Base-by-base conservation (phyloP, 352 stramenopile species). In the Phytophthora citricola region DNA sequence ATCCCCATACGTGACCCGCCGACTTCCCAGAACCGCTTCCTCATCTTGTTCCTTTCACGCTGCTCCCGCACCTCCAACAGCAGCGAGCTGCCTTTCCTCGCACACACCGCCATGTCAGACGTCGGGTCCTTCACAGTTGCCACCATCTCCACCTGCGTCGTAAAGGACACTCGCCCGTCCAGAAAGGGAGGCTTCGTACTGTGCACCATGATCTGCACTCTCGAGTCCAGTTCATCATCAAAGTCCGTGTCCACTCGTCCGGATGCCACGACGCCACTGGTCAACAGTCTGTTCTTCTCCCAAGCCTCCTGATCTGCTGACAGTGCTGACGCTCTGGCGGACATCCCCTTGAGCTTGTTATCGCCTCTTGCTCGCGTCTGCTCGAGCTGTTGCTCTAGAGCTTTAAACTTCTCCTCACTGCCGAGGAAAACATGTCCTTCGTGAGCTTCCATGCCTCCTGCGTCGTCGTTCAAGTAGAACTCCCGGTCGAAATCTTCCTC, bases 21-120 rank as follows among this genome's bases (percentile, higher is more conserved):
- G 7, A 99, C 64, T 67, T 99, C 97, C 98, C 98, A 99, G 78
- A 99, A 99, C 20, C 97, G 89, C 79, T 99, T 95, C 43, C 97
- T 85, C 94, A 99, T 99, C 58, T 98, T 98, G 49, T 88, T 91
- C 0, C 77, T 74, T 46, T 95, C 87, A 5, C 82, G 79, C 59
- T 95, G 81, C 45, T 95, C 85, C 6, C 87, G 76, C 51, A 94
- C 85, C 63, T 92, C 76, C 0, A 76, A 76, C 45, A 98, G 51
- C 36, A 95, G 78, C 32, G 89, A 89, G 34, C 88, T 98, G 29
- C 98, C 98, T 65, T 98, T 97, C 49, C 93, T 79, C 24, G 96
- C 93, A 65, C 97, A 97, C 15, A 97, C 89, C 1, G 96, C 96
- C 82, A 99, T 98, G 69, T 99, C 97, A 8, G 82, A 96, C 29